Percentiles rank a stretch among this genome's conserved stretches.
phyloP scores from a whole-genome alignment of 2,329 filamentous ascomycete species.

The Raffaelea deltoideospora region DNA sequence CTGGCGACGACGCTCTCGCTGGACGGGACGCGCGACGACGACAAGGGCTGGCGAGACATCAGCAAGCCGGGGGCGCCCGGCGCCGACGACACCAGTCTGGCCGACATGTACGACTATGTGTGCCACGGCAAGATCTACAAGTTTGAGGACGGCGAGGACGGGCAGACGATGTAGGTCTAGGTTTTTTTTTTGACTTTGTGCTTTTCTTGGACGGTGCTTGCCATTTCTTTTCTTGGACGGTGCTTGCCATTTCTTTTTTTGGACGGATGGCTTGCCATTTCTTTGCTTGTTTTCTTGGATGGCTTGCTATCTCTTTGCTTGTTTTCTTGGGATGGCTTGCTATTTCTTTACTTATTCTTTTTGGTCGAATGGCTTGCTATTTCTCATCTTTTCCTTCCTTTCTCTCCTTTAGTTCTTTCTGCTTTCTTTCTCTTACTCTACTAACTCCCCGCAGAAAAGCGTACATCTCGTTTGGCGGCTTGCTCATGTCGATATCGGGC shows the following conservation, averaged over 20 bases:
- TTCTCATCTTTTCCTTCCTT: background rate
- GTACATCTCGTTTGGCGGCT: constrained; percentile 84
- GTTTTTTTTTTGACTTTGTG: background rate
- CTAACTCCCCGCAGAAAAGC: constrained; percentile 50
- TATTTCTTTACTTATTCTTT: too few relatives aligned
- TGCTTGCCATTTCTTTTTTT: too few relatives aligned
- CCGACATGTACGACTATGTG: constrained; percentile 77
- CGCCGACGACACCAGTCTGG: constrained; percentile 39
- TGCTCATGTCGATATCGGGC: constrained; percentile 80
- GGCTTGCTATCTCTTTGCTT: too few relatives aligned
- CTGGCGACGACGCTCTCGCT: constrained; percentile 75
- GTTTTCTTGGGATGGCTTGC: too few relatives aligned
- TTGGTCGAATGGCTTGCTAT: background rate
- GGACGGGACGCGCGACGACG: constrained; percentile 68
- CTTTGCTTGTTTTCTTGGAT: too few relatives aligned
- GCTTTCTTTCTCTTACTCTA: background rate
- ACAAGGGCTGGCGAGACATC: constrained; percentile 69
- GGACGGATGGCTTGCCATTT: too few relatives aligned
- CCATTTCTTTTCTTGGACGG: too few relatives aligned
- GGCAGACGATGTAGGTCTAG: constrained; percentile 60
- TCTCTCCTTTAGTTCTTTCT: background rate
- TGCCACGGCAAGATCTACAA: constrained; percentile 81
- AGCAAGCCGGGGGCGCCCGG: constrained; percentile 26
- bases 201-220: too few relatives aligned
- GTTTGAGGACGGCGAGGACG: constrained; percentile 66